Evolutionary conservation across 257 asterid species (phyloP), one percentile per base, ranked within the genome.

Genomic region (Solanum bulbocastanum): DNA sequence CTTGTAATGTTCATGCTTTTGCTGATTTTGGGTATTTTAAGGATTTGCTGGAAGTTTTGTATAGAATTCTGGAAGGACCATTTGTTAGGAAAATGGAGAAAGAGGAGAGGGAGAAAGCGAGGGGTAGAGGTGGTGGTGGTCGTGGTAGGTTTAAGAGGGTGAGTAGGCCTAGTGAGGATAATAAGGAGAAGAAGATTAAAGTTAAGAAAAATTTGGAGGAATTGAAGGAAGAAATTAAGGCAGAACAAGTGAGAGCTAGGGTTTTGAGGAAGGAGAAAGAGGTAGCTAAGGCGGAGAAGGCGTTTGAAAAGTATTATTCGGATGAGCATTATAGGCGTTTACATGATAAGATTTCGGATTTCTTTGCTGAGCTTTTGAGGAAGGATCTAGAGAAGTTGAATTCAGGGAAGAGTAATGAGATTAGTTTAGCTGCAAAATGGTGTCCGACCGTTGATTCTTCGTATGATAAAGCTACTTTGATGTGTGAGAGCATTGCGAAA

Each of bases 341-440:
- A 87, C 93, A 94, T 27, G 92, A 92, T 87, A 40, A 85, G 27
- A 68, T 94, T 2, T 87, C 94, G 8, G 86, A 81, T 65, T 62
- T 93, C 20, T 94, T 90, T 40, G 88, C 86, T 1, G 94, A 91
- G 89, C 69, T 90, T 37, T 88, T 94, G 93, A 90, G 49, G 85
- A 78, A 81, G 23, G 95, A 94, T 90, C 0, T 92, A 25, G 52
- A 74, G 75, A 88, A 89, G 4, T 86, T 93, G 86, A 89, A 83
- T 8, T 91, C 88, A 5, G 91, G 91, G 4, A 82, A 91, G 33
- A 40, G 60, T 6, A 81, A 36, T 3, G 88, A 91, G 27, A 92
- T 93, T n/a, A 90, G 91, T 44, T 89, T 93, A 36, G 95, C 96
- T 5, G 92, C 93, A 4, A 94, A 93, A 66, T 94, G 95, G 96